Evolutionary conservation across 164 flowering plant genomes (phyloP), one percentile per base, ranked within the genome.

Genomic region (Macadamia integrifolia): DNA sequence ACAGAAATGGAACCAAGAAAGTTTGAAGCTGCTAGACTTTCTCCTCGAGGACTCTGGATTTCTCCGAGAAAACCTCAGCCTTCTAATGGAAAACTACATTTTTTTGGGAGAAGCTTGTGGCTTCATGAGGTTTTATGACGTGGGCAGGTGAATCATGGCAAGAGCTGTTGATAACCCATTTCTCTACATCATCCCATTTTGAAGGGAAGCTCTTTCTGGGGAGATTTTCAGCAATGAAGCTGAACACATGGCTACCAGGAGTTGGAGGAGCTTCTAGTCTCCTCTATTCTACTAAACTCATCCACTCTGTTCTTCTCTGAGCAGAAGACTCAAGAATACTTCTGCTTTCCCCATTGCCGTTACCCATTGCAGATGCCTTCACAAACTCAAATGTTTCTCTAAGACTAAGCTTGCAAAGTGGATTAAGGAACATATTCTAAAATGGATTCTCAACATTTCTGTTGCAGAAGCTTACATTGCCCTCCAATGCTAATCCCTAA

Each of bases 371-470:
- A 32, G 88, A 78, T 55, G 97, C 80, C 80, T 73, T 87, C 6
- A 89, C 90, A 76, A 92, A 92, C 48, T 92, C 97, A 56, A 92
- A 84, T 0, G 92, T 92, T 66, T 92, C 98, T 62, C 85, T 86
- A 69, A 92, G 87, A 76, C 86, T 84, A 55, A 92, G 86, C 83
- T 87, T 83, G 87, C 98, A 86, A 62, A 92, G 85, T 61, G 97
- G 89, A 78, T 92, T 96, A 61, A 72, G 71, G 67, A 79, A 79
- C 31, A 78, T 46, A 60, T 83, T 88, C 61, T 72, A 81, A 79
- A 86, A 89, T 65, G 92, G 88, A 88, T 82, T 83, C 46, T 63
- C 78, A 61, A 77, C 76, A 65, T 70, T 75, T 57, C 70, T 80
- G 70, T 61, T 74, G 68, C 64, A 78, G 69, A 80, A 58, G 73